phyloP scores from a whole-genome alignment of 257 asterid genomes.

The Ophiorrhiza pumila region DNA sequence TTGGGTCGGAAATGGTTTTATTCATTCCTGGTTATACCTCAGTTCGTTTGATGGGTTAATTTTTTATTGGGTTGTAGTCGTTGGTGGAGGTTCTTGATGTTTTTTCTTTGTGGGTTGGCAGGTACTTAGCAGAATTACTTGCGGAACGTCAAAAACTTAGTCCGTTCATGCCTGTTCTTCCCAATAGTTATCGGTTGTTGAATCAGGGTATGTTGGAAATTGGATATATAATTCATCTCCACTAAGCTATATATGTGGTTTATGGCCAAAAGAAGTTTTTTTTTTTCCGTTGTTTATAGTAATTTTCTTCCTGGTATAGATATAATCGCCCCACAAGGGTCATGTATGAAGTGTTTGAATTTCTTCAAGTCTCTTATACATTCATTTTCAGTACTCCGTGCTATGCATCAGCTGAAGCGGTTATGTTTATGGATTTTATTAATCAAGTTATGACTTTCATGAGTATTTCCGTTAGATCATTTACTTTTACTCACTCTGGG shows the following conservation, averaged over 20 bases:
- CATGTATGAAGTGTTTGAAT: neutral
- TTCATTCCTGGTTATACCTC: neutral
- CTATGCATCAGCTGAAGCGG: neutral
- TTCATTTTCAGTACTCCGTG: neutral
- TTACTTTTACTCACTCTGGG: neutral
- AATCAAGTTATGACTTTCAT: neutral
- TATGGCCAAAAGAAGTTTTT: neutral
- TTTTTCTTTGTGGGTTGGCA: constrained; percentile 19
- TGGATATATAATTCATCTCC: neutral
- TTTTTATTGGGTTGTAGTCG: neutral
- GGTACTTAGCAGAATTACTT: constrained; percentile 55
- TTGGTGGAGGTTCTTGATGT: neutral
- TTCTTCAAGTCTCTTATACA: neutral
- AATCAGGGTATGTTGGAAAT: constrained; percentile 68
- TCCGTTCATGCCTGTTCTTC: constrained; percentile 83
- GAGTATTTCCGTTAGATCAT: neutral
- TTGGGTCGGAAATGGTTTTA: neutral
- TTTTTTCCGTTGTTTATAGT: neutral
- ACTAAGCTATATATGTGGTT: neutral
- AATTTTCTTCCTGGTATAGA: neutral
- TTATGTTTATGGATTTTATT: neutral
- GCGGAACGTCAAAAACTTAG: constrained; percentile 63
- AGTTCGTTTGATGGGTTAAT: neutral
- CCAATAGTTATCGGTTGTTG: constrained; percentile 62
- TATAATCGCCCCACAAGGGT: neutral